Conservation (phyloP, 257 asterid genomes). For the Rauvolfia tetraphylla region DNA sequence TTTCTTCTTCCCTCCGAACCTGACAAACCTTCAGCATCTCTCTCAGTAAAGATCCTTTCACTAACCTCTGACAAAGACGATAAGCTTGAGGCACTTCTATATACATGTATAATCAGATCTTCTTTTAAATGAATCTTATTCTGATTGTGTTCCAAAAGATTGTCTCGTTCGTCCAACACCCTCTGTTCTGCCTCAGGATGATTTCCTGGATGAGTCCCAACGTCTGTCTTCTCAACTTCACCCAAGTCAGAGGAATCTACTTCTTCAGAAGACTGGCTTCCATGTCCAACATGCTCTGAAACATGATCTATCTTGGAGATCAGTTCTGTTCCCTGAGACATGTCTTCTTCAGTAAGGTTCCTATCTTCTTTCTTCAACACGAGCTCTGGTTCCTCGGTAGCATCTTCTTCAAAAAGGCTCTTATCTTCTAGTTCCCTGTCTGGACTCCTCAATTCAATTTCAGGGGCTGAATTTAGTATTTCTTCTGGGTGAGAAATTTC, state of each 20-base stretch:
- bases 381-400: constrained; percentile 13
- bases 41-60: constrained; percentile 28
- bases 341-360: constrained; percentile 11
- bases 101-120: constrained; percentile 21
- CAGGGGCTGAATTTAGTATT: constrained; percentile 35
- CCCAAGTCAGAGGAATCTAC: constrained; percentile 34
- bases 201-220: constrained; percentile 17
- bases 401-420: constrained; percentile 34
- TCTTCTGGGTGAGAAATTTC: constrained; percentile 24
- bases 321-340: constrained; percentile 29
- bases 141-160: constrained; percentile 15
- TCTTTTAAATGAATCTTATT: constrained; percentile 16
- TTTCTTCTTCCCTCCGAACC: constrained; percentile 29
- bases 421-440: constrained; percentile 37
- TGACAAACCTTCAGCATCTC: constrained; percentile 40
- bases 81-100: constrained; percentile 51
- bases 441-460: constrained; percentile 40
- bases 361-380: constrained; percentile 15
- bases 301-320: constrained; percentile 38
- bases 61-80: constrained; percentile 63
- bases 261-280: constrained; percentile 61
- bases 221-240: constrained; percentile 32
- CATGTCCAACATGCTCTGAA: constrained; percentile 59
- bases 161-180: constrained; percentile 13
- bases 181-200: constrained; percentile 11